Conservation (phyloP, 345 rosid species). For the Salix purpurea region DNA sequence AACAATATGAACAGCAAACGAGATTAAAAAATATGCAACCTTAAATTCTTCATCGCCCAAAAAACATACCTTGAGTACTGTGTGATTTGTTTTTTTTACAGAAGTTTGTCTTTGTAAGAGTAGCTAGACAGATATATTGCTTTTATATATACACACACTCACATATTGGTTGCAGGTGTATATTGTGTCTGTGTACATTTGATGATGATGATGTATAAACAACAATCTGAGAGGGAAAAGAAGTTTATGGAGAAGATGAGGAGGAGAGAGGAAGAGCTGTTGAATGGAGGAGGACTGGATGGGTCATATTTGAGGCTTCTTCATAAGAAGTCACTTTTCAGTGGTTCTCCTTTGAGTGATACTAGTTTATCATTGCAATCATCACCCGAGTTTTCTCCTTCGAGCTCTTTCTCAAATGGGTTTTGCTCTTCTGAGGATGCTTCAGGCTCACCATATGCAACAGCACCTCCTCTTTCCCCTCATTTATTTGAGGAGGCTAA, state of each 20-base stretch:
- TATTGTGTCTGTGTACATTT: background rate
- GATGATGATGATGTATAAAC: conserved; percentile 25
- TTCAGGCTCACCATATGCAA: conserved; percentile 24
- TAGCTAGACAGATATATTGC: background rate
- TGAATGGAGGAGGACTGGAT: conserved; percentile 17
- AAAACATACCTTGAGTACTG: too few species aligned
- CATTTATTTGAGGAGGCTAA: conserved; percentile 16
- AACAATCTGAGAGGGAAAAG: conserved; percentile 25
- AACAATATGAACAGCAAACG: too few species aligned
- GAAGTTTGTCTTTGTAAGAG: background rate
- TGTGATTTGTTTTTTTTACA: too few species aligned
- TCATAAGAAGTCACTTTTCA: conserved; percentile 12
- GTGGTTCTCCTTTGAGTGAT: conserved; percentile 5
- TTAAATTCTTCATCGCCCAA: background rate
- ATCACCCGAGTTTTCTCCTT: conserved; percentile 27
- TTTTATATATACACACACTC: background rate
- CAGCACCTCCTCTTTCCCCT: background rate
- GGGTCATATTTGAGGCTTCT: conserved; percentile 23
- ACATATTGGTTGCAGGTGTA: too few species aligned
- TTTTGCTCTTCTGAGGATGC: conserved; percentile 28
- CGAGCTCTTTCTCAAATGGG: conserved; percentile 40
- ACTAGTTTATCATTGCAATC: conserved; percentile 20
- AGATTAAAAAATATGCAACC: background rate
- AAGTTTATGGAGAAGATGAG: conserved; percentile 15
- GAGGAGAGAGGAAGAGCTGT: conserved; percentile 30